A percentile compares a stretch with the other conserved stretches of the same genome.
Conservation (phyloP, 2,329 filamentous ascomycete genomes). For the Byssochlamys sp. region DNA sequence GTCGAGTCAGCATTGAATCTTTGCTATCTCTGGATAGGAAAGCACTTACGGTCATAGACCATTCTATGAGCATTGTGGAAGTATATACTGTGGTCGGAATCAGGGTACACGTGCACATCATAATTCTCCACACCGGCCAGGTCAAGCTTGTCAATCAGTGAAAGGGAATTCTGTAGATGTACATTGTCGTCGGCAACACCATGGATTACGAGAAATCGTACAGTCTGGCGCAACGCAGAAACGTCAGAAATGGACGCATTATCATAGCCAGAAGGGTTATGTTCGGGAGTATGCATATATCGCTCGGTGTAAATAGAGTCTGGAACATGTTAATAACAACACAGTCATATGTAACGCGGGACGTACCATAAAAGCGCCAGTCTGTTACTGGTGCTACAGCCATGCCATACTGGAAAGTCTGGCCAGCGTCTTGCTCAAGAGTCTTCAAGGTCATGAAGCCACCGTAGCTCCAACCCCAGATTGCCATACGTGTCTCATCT, state of each 20-base stretch:
- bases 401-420: slow-evolving; percentile 93
- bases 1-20: not conserved
- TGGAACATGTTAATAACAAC: slow-evolving; percentile 4
- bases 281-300: slow-evolving; percentile 90
- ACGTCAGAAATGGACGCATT: slow-evolving; percentile 66
- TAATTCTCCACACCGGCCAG: slow-evolving; percentile 78
- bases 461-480: slow-evolving; percentile 98
- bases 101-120: slow-evolving; percentile 90
- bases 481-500: slow-evolving; percentile 70
- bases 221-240: slow-evolving; percentile 61
- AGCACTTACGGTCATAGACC: slow-evolving; percentile 77
- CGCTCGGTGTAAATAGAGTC: slow-evolving; percentile 42
- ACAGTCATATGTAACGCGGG: not conserved
- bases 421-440: slow-evolving; percentile 77
- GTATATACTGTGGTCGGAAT: slow-evolving; percentile 87
- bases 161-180: slow-evolving; percentile 88
- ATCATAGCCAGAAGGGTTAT: slow-evolving; percentile 69
- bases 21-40: not conserved
- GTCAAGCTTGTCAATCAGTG: slow-evolving; percentile 77
- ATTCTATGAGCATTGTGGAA: slow-evolving; percentile 89
- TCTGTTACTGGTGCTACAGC: slow-evolving; percentile 97
- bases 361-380: slow-evolving; percentile 74
- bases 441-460: slow-evolving; percentile 94
- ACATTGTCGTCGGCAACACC: slow-evolving; percentile 96
- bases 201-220: slow-evolving; percentile 90